phyloP scores from a whole-genome alignment of 352 stramenopile genomes.

The Ochromonadaceae sp. region DNA sequence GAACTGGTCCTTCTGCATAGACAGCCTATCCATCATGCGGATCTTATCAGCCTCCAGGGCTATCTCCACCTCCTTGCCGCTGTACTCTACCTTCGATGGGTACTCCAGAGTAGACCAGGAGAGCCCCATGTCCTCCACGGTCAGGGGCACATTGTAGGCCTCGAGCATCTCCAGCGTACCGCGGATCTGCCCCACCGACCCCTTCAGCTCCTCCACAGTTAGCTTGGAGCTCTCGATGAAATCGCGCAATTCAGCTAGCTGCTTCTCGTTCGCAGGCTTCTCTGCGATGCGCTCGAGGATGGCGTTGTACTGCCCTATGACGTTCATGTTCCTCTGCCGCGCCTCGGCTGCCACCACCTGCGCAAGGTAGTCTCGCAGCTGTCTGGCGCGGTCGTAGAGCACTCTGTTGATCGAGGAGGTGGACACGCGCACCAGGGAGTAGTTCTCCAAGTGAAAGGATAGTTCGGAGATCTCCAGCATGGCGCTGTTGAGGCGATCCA shows the following conservation, averaged over 20 bases:
- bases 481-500: constrained; percentile 28
- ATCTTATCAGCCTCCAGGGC: constrained; percentile 73
- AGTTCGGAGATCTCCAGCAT: constrained; percentile 23
- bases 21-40: constrained; percentile 76
- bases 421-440: neutral
- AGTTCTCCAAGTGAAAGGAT: constrained; percentile 22
- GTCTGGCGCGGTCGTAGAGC: constrained; percentile 32
- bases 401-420: neutral
- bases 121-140: constrained; percentile 62
- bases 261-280: constrained; percentile 72
- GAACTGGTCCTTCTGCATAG: constrained; percentile 73
- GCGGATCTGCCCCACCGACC: neutral
- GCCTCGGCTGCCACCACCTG: constrained; percentile 54
- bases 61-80: constrained; percentile 59
- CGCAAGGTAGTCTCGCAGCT: constrained; percentile 55
- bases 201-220: constrained; percentile 43
- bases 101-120: constrained; percentile 64
- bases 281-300: constrained; percentile 70
- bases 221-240: constrained; percentile 62
- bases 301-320: constrained; percentile 60
- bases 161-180: constrained; percentile 43
- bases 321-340: constrained; percentile 58
- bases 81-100: constrained; percentile 44
- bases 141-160: constrained; percentile 64
- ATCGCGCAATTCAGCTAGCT: constrained; percentile 64